Conservation (phyloP, 148 eudicot species). For the Persicaria maculosa region DNA sequence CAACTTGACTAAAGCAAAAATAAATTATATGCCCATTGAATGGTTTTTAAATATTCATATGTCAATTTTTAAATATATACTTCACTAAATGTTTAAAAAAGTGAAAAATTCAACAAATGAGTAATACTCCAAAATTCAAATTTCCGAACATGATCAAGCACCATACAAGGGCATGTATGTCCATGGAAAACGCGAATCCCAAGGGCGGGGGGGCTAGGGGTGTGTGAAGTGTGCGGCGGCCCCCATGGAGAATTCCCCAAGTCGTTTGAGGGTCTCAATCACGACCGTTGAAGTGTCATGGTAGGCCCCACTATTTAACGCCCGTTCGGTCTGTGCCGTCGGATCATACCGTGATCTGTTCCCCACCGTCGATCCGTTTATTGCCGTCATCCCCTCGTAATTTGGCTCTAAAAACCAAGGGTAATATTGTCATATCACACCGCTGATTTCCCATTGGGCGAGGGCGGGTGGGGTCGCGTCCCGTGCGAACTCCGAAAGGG, state of each 20-base stretch:
- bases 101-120: no score
- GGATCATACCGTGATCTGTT: not conserved
- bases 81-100: no score
- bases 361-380: not conserved
- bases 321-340: not conserved
- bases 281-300: conserved; percentile 7
- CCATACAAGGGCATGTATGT: not conserved
- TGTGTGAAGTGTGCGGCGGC: conserved; percentile 6
- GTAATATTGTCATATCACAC: no score
- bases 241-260: not conserved
- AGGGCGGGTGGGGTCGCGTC: no score
- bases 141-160: not conserved
- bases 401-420: no score
- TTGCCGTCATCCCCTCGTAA: no score
- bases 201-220: not conserved
- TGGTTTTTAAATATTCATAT: no score
- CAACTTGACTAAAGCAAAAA: no score
- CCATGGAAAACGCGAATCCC: not conserved
- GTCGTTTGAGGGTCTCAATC: conserved; percentile 11
- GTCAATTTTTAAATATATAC: no score
- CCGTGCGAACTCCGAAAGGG: not conserved
- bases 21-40: no score
- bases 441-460: not conserved
- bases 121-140: not conserved
- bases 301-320: not conserved